Evolutionary conservation across 2,329 filamentous ascomycete species (phyloP), one percentile per base, ranked within the genome.

Genomic region (Fusarium dimerum): DNA sequence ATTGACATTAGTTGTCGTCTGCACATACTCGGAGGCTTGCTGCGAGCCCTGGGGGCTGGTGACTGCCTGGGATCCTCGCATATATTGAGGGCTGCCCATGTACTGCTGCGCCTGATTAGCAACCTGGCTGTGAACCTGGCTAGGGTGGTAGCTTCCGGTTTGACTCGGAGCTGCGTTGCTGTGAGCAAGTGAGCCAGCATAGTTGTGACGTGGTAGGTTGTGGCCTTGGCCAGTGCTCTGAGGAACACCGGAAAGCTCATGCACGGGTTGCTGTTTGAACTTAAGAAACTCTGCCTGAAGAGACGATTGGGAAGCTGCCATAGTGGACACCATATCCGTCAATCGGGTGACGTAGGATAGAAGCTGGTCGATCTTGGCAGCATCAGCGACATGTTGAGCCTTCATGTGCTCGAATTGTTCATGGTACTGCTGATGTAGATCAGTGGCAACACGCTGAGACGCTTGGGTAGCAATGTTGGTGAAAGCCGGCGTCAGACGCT

Each of bases 311-410:
- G 82, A 80, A 6, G 82, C 73, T 6, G 85, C 85, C 85, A 93
- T 86, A 12, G 81, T 81, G 39, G 84, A 82, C 20, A 93, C 79
- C 42, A 86, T 89, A 56, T 87, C 83, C 3, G 85, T 82, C 51
- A 92, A 77, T 20, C 83, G 81, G 32, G 80, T 81, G 5, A 90
- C 84, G 30, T 89, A 79, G 13, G 80, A 78, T 8, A 86, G 79
- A n/a, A 93, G 78, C 64, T 89, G 83, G 48, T 89, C 84, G 52
- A 92, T 87, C 78, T 92, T 92, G 59, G 77, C 75, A 48, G 72
- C 74, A 50, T 85, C 81, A 4, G 74, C 73, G 6, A 68, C 68
- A 30, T 78, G 76, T 49, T 80, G 79, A n/a, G 74, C 73, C 58
- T 78, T 75, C 64, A 84, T 68, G 34, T 76, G 74, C 49, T 77